Base-by-base conservation (phyloP, 2,329 filamentous ascomycete genomes). In the Pseudocercospora cruenta region DNA sequence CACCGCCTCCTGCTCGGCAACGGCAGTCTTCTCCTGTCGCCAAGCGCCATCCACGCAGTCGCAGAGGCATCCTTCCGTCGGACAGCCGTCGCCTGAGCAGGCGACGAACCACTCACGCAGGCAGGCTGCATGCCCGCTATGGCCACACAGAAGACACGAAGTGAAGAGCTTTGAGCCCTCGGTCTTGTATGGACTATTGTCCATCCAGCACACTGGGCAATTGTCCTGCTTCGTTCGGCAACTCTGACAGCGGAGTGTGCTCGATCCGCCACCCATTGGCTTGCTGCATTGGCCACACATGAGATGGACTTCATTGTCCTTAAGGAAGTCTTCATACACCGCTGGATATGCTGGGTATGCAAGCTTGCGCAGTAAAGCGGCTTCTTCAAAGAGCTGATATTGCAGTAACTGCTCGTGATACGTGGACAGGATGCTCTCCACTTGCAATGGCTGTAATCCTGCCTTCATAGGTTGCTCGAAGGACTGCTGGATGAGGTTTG, bases 111-210 rank as follows among this genome's bases (percentile, higher is more conserved):
- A 89, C 14, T 81, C 80, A 7, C 79, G 80, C 31, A 88, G 80
- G 73, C 88, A 90, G 58, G 82, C 82, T 5, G 82, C 78, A 72
- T 90, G 88, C 1, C 84, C 86, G 45, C 84, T 83, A 70, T 90
- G 88, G 3, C 86, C 86, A 74, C 88, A 90, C 12, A 84, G 79
- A 71, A 87, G 81, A 74, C 88, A 90, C 79, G 83, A 84, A 4
- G 83, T 58, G 45, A 69, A 55, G 43, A 74, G 21, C 21, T 57
- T 14, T 51, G 49, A 36, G 31, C 33, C 33, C 31, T 60, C 60
- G 14, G 33, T 33, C 2, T 62, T 67, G 57, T 66, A 69, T 76
- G 81, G 81, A 45, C 80, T 78, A 36, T 78, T 76, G 26, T 80
- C 79, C n/a, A 76, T 69, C 82, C 74, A 82, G 77, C 77, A 83